Base-by-base conservation (phyloP, 2,329 filamentous ascomycete genomes). In the Diaporthe sp. region DNA sequence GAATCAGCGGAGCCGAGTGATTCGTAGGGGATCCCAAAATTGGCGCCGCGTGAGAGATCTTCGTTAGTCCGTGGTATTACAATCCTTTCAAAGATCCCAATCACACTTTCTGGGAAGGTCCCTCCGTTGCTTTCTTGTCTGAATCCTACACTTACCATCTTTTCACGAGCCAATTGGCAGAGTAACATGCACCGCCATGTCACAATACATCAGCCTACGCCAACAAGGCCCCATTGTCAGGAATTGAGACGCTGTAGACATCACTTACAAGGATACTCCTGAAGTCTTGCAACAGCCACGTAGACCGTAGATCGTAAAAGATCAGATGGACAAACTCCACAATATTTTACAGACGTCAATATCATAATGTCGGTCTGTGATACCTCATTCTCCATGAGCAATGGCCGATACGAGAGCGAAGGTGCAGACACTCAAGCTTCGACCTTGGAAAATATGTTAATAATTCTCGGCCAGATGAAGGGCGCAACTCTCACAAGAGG, bases 301-400 rank as follows among this genome's bases (percentile, higher is more conserved):
- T 85, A 0, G 73, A 76, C 9, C n/a, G n/a, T n/a, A n/a, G n/a
- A n/a, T n/a, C 37, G 56, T 30, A 73, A 75, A 1, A 72, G 58
- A 4, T 86, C 83, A 81, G 37, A 51, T 15, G 77, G 58, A 15
- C 75, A 73, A 66, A 76, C 65, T 4, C 86, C 83, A 0, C 76
- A 81, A 42, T 89, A 88, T 76, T 85, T 83, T 30, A 84, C 90
- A 3, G 88, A 90, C 72, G 88, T 90, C 47, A 90, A 89, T 77
- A 83, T 86, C 1, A 89, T 87, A 0, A 84, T 83, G 0, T 78
- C 78, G 1, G 63, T 76, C 2, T 83, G 80, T 56, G 78, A 81
- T 2, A 84, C 82, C 8, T 81, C 84, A 0, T 88, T 90, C 71
- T 89, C 79, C 63, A 84, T 89, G 81, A 88, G 85, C 76, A 82